A percentile compares a stretch with the other conserved stretches of the same genome.
Evolutionary conservation across 352 stramenopile genomes (phyloP).

Genomic region (Blastocystis sp.): DNA sequence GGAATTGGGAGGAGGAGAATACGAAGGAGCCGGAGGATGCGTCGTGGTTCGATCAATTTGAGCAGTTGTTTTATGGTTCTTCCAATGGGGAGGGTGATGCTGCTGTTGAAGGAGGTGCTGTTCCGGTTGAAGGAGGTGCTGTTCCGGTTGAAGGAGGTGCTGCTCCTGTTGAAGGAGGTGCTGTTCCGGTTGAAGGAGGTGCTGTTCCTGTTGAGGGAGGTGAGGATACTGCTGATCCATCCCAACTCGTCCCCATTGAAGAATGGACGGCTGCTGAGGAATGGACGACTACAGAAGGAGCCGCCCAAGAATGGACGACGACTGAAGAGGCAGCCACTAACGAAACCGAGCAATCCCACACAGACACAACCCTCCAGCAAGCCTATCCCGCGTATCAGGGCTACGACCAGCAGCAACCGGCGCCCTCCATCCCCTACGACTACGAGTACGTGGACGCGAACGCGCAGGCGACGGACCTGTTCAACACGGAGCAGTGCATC

Average conservation of each 20-base stretch:
- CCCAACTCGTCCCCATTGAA: too few relatives aligned
- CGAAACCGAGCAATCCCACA: not conserved
- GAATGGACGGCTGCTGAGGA: too few relatives aligned
- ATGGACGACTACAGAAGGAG: too few relatives aligned
- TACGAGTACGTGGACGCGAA: not conserved
- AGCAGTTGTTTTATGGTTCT: constrained; percentile 9
- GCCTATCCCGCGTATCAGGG: not conserved
- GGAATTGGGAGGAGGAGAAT: constrained; percentile 34
- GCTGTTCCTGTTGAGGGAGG: too few relatives aligned
- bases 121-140: too few relatives aligned
- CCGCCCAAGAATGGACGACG: too few relatives aligned
- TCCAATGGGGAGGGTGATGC: not conserved
- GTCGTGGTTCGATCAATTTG: constrained; percentile 21
- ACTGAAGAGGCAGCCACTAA: constrained; percentile 1
- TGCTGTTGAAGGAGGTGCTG: not conserved
- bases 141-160: not conserved
- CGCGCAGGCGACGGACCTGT: not conserved
- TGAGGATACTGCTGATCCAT: too few relatives aligned
- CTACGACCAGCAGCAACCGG: not conserved
- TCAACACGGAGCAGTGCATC: constrained; percentile 66
- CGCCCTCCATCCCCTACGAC: not conserved
- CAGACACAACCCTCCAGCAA: not conserved
- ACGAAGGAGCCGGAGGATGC: not conserved
- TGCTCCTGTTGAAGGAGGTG: too few relatives aligned
- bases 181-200: too few relatives aligned